Evolutionary conservation across 768 basidiomycete species (phyloP).

Genomic region (Tricholoma furcatifolium): DNA sequence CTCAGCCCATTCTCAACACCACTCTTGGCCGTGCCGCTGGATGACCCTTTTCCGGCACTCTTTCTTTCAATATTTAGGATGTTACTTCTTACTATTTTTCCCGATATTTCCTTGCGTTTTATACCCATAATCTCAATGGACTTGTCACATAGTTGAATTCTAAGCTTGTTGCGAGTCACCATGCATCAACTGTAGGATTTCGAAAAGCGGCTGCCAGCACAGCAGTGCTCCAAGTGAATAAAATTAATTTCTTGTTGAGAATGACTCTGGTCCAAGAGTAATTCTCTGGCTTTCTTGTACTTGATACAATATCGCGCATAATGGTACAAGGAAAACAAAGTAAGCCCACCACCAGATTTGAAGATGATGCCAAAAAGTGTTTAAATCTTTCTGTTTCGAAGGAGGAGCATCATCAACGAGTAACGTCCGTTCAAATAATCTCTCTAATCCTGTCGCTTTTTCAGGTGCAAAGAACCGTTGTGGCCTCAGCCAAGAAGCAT

Average conservation of each 20-base stretch:
- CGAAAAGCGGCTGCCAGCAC: not conserved
- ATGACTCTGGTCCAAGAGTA: slow-evolving; percentile 3
- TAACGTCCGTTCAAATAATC: slow-evolving; percentile 60
- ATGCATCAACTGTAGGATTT: not conserved
- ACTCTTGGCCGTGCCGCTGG: slow-evolving; percentile 29
- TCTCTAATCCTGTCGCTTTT: slow-evolving; percentile 74
- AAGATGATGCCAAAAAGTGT: slow-evolving; percentile 15
- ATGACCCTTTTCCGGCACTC: slow-evolving; percentile 10
- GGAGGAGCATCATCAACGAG: slow-evolving; percentile 42
- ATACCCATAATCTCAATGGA: slow-evolving; percentile 14
- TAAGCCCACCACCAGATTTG: slow-evolving; percentile 38
- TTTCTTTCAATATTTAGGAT: not conserved
- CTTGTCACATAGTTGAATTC: not conserved
- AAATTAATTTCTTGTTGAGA: slow-evolving; percentile 4
- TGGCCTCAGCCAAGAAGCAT: slow-evolving; percentile 59
- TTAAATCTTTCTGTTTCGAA: not conserved
- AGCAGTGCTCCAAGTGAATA: not conserved
- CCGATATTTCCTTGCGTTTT: slow-evolving; percentile 4
- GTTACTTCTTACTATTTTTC: not conserved
- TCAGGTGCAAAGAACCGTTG: slow-evolving; percentile 80
- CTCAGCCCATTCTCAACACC: slow-evolving; percentile 13
- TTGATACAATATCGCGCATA: slow-evolving; percentile 25
- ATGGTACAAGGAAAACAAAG: slow-evolving; percentile 27
- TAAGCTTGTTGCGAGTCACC: not conserved
- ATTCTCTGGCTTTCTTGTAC: slow-evolving; percentile 18